Conservation (phyloP, 2,329 filamentous ascomycete species). For the Coniochaeta sp. region DNA sequence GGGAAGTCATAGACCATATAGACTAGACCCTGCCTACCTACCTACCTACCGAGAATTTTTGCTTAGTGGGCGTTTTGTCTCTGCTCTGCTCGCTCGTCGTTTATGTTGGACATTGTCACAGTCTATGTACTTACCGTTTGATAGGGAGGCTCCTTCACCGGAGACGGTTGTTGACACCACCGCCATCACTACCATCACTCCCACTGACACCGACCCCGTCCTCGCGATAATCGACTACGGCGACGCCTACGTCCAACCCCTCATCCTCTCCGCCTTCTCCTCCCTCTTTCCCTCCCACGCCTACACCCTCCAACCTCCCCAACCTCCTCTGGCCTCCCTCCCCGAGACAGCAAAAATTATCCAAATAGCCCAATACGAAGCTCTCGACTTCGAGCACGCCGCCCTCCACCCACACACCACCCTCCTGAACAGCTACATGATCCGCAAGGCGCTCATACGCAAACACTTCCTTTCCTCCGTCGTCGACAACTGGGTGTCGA, state of each 20-base stretch:
- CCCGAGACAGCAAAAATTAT: conserved; percentile 43
- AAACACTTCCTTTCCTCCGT: conserved; percentile 91
- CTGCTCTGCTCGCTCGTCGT: conserved; percentile 6
- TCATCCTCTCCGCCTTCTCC: conserved; percentile 68
- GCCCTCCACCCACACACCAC: conserved; percentile 53
- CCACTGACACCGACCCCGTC: conserved; percentile 30
- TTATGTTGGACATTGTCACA: too few species aligned
- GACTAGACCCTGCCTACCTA: conserved; percentile 17
- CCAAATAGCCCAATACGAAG: conserved; percentile 82
- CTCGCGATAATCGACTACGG: conserved; percentile 79
- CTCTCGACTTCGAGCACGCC: conserved; percentile 74
- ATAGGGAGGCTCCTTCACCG: too few species aligned
- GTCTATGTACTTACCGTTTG: too few species aligned
- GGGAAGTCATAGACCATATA: conserved; percentile 14
- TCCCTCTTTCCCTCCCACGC: conserved; percentile 47
- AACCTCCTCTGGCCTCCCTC: conserved; percentile 25
- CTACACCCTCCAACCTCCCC: conserved; percentile 39
- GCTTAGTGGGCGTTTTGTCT: neutral
- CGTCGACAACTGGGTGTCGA: conserved; percentile 76
- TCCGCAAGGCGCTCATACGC: conserved; percentile 90
- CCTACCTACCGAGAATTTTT: conserved; percentile 15
- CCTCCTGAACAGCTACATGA: conserved; percentile 84
- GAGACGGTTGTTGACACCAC: too few species aligned
- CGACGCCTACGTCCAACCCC: conserved; percentile 80
- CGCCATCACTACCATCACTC: neutral